Base-by-base conservation (phyloP, 176 grass and related monocot species). In the Secale cereale region DNA sequence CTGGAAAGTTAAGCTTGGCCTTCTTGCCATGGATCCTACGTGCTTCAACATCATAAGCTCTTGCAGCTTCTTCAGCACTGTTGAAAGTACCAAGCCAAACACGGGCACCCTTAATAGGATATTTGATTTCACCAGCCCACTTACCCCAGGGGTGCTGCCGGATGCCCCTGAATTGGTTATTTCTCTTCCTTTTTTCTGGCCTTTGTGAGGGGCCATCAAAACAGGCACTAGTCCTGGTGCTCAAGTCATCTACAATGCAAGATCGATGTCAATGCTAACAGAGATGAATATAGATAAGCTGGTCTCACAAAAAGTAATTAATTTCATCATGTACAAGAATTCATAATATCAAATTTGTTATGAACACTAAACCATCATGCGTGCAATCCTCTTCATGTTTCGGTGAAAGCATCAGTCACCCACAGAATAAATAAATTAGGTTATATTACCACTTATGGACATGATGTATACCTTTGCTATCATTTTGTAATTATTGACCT, bases 71-170 rank as follows among this genome's bases (percentile, higher is more conserved):
- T 85, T 99, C 93, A 60, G 93, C 91, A 63, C 86, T 96, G 69
- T 99, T 96, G 86, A 84, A 99, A 77, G 93, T 99, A 46, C 97
- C 97, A 46, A 99, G 90, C 97, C 97, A 99, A 8, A 99, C 97
- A 65, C 97, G 91, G 50, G 94, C 86, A 73, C 97, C 97, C 83
- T 96, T 99, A 17, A 82, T 82, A 83, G 97, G 97, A 85, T 99
- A 91, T 87, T 93, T 90, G 48, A 99, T 96, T 85, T 99, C 97
- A 92, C 93, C 97, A 81, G 97, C 97, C 97, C 97, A 99, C 84
- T 99, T 99, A 59, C 97, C 97, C 97, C 97, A 99, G 52, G 93
- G 93, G 66, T 93, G 97, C 31, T 96, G 91, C 25, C 97, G 93
- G 88, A 99, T 99, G 60, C 97, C 97, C 65, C 91, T 89, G 76